These are phyloP conservation scores for Rhizopogon sp. DNA, from an alignment of 768 basidiomycete genomes.

Conservation along the genomic window DNA sequence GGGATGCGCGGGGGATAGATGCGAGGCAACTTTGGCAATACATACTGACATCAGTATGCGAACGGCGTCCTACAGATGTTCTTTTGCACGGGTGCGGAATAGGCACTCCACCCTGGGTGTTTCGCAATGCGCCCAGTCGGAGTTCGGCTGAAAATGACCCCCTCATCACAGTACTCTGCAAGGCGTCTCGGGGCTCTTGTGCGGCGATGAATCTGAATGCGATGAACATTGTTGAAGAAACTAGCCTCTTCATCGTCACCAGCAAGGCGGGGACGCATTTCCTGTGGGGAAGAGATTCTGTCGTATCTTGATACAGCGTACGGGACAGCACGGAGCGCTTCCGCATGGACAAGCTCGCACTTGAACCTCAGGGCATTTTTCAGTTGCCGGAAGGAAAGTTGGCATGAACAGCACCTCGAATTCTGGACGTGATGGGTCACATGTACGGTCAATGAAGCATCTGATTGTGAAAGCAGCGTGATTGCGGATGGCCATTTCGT, in stretches of 20 bases:
- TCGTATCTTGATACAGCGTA: conserved; percentile 66
- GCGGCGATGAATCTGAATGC: conserved; percentile 89
- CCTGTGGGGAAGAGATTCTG: conserved; percentile 55
- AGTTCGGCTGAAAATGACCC: conserved; percentile 60
- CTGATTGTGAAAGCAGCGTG: conserved; percentile 75
- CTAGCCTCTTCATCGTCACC: conserved; percentile 91
- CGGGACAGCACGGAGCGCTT: conserved; percentile 74
- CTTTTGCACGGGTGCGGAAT: conserved; percentile 73
- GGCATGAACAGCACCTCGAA: conserved; percentile 55
- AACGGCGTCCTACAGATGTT: conserved; percentile 83
- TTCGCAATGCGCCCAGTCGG: conserved; percentile 76
- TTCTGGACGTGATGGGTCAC: conserved; percentile 30
- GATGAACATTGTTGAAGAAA: conserved; percentile 94
- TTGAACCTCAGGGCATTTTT: conserved; percentile 77
- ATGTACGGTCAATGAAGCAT: conserved; percentile 50
- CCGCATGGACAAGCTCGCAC: conserved; percentile 81
- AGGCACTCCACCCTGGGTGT: conserved; percentile 78
- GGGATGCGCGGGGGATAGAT: conserved; percentile 59
- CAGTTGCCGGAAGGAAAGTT: conserved; percentile 66
- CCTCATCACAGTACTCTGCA: conserved; percentile 67
- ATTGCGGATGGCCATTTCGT: conserved; percentile 81
- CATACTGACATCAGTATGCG: conserved; percentile 88
- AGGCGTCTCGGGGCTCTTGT: conserved; percentile 80
- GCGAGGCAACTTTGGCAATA: conserved; percentile 76
- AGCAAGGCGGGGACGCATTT: conserved; percentile 78